Base-by-base conservation (phyloP, 331 rosid species). In the Rhamnella rubrinervis region DNA sequence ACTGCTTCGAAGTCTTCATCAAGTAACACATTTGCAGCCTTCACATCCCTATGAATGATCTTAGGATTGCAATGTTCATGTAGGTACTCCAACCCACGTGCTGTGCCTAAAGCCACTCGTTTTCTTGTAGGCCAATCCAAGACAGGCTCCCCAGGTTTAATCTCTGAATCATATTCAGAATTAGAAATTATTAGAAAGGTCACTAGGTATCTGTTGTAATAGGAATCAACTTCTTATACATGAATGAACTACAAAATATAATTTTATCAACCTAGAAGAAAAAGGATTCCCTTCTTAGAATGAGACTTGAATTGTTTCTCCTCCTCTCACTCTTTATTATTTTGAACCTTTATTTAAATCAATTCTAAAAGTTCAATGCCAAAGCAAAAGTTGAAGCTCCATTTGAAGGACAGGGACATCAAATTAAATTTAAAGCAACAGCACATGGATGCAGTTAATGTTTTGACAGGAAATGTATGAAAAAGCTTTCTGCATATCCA, bases 11-110 rank as follows among this genome's bases (percentile, higher is more conserved):
- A 90, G 80, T 86, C 92, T 82, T 92, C 96, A 73, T 93, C 93
- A 38, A 90, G 88, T 65, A 93, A 76, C 39, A 93, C 97, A 81
- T 93, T 93, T 52, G 98, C 97, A 26, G 97, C 98, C 89, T 93
- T 90, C 73, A 93, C 98, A 75, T 93, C 98, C 61, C 98, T 89
- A 78, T 93, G 98, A 72, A 93, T 93, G 75, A 93, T 93, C 82
- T 93, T 93, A 16, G 98, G 98, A 79, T 88, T 90, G 84, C 98
- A 93, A 86, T 93, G 98, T 73, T 90, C 93, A 1, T 93, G 98
- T 52, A 93, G 92, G 73, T 93, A 93, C 85, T 93, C 97, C 55
- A 93, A 74, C 38, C 98, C 98, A 63, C 96, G 96, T 58, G 98
- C 97, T 15, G 97, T 90, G 70, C 98, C 97, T 60, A 93, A 71